Evolutionary conservation across 73 alveolate species (phyloP).

Genomic region (Paramecium bursaria): DNA sequence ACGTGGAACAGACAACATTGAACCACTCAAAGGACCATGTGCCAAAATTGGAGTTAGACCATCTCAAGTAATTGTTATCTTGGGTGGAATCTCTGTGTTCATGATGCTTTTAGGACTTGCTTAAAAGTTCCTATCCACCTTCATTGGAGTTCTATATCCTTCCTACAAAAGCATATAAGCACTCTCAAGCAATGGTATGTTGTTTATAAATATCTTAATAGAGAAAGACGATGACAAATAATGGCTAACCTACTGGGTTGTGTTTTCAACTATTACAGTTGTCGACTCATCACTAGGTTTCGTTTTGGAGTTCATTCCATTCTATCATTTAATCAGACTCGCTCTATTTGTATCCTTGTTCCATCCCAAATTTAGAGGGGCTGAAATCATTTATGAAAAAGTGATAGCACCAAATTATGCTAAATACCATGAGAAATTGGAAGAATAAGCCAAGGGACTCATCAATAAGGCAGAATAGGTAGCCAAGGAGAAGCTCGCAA

Average conservation of each 20-base stretch:
- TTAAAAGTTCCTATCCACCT: conserved; percentile 67
- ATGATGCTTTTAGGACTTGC: conserved; percentile 66
- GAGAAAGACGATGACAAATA: conserved; percentile 89
- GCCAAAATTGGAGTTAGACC: conserved; percentile 62
- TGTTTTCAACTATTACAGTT: conserved; percentile 81
- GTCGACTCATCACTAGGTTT: conserved; percentile 83
- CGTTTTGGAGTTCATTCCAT: conserved; percentile 84
- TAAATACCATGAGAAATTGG: conserved; percentile 77
- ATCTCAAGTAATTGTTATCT: conserved; percentile 30
- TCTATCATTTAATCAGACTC: conserved; percentile 87
- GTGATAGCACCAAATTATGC: conserved; percentile 73
- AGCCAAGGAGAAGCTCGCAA: not conserved
- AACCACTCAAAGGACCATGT: conserved; percentile 47
- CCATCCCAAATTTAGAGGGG: conserved; percentile 91
- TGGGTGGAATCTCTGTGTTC: conserved; percentile 21
- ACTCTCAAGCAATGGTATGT: conserved; percentile 69
- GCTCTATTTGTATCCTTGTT: conserved; percentile 89
- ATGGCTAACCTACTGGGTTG: conserved; percentile 96
- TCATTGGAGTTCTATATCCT: conserved; percentile 90
- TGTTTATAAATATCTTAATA: not conserved
- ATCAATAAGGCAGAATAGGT: not conserved
- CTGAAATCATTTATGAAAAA: conserved; percentile 78
- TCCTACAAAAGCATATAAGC: conserved; percentile 86
- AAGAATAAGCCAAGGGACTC: conserved; percentile 41
- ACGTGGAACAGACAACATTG: conserved; percentile 6